These are phyloP conservation scores for Apiotrichum mycotoxinovorans DNA, from an alignment of 1,284 basidiomycete genomes.

Conservation along the genomic window DNA sequence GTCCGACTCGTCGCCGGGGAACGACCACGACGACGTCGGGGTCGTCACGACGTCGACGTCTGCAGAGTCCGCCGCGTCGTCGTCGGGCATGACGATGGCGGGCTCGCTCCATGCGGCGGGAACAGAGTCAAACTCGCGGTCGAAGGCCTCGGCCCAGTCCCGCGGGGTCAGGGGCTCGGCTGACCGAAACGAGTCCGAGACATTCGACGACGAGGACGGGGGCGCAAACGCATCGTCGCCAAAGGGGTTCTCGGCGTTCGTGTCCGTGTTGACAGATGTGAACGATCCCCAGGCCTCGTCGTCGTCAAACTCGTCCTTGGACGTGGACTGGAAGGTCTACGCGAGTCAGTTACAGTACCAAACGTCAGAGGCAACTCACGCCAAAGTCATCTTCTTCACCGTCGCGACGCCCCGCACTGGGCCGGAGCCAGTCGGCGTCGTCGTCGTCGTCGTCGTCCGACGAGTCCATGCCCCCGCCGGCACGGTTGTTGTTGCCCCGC, in stretches of 20 bases:
- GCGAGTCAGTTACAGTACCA: not conserved
- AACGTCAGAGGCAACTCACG: slow-evolving; percentile 25
- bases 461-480: slow-evolving; percentile 27
- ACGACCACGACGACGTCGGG: slow-evolving; percentile 31
- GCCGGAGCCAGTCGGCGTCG: slow-evolving; percentile 45
- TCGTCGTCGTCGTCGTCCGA: slow-evolving; percentile 47
- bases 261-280: slow-evolving; percentile 22
- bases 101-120: slow-evolving; percentile 2
- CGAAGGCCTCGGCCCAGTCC: slow-evolving; percentile 46
- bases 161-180: slow-evolving; percentile 36
- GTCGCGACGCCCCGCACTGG: slow-evolving; percentile 23
- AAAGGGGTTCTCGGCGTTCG: slow-evolving; percentile 42
- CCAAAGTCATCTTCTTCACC: slow-evolving; percentile 42
- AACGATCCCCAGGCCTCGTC: slow-evolving; percentile 48
- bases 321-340: slow-evolving; percentile 25
- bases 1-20: slow-evolving; percentile 35
- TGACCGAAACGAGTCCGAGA: slow-evolving; percentile 5
- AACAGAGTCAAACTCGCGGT: slow-evolving; percentile 31
- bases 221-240: slow-evolving; percentile 39
- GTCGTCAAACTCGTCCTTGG: slow-evolving; percentile 30
- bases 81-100: slow-evolving; percentile 7
- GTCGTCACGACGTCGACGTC: slow-evolving; percentile 11
- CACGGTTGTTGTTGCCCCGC: slow-evolving; percentile 10
- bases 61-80: slow-evolving; percentile 8
- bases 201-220: not conserved